Evolutionary conservation across 768 basidiomycete genomes (phyloP), one percentile per base, ranked within the genome.

Genomic region (Leccinum sublutescens): DNA sequence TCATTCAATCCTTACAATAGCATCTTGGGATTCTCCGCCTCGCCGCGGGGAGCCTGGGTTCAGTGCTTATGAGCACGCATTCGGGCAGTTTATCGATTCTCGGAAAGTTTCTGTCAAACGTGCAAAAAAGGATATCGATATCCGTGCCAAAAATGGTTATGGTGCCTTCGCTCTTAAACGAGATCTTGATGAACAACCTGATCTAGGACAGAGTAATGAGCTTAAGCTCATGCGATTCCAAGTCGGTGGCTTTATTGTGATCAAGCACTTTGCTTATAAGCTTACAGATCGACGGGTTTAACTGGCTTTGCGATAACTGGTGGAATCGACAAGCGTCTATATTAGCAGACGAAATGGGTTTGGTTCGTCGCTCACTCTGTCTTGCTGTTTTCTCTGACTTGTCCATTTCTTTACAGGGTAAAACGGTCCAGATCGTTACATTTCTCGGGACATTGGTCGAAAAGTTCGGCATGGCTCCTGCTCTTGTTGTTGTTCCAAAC

Each of bases 271-370:
- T 57, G 10, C 51, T 67, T n/a, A 69, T 45, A 25, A 25, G 60
- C 57, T 27, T 47, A 54, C 56, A 90, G 88, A 80, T 89, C 8
- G 87, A 90, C 29, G 91, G 90, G 34, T 86, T 92, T 55, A 91
- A 91, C 56, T 93, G 90, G 92, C 78, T 93, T 50, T 87, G 83
- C 63, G 84, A 87, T 63, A 93, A 94, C 62, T 95, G 94, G 94
- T 93, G 88, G 87, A 86, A 83, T 62, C 81, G 78, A 47, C 93
- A 93, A 61, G 84, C 85, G 47, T 93, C 88, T 61, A 95, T 95
- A 62, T 82, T 98, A 21, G 96, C 97, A 3, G 97, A 99, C 70
- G 97, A 98, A 73, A 98, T 99, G 97, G 95, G 95, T 59, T 75
- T 95, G 70, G 93, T 92, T 71, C 54, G 79, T 69, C 27, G 23